A percentile compares a stretch with the other conserved stretches of the same genome.
phyloP scores from a whole-genome alignment of 129 eudicot genomes.

The carrot (Daucus carota) region DH1_v3.0 NC_030385.2:3149501-3150000 shows the following conservation, averaged over 20 bases:
- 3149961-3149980: conserved; percentile 50
- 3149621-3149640: conserved; percentile 54
- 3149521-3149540: conserved; percentile 75
- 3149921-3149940: conserved; percentile 93
- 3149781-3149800: conserved; percentile 48
- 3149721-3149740: conserved; percentile 79
- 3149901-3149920: conserved; percentile 78
- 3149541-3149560: conserved; percentile 80
- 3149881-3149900: conserved; percentile 71
- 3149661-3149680: conserved; percentile 74
- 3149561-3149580: conserved; percentile 76
- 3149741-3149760: conserved; percentile 76
- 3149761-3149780: conserved; percentile 36
- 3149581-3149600: conserved; percentile 39
- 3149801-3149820: conserved; percentile 40
- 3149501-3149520: conserved; percentile 98
- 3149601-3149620: conserved; percentile 42
- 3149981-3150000: background rate
- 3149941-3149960: conserved; percentile 73
- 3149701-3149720: conserved; percentile 75
- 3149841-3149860: conserved; percentile 82
- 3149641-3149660: conserved; percentile 54
- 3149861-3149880: conserved; percentile 78
- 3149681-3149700: conserved; percentile 90
- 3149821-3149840: conserved; percentile 52